Base-by-base conservation (phyloP, 169 alveolate species). In the Besnoitia besnoiti region DNA sequence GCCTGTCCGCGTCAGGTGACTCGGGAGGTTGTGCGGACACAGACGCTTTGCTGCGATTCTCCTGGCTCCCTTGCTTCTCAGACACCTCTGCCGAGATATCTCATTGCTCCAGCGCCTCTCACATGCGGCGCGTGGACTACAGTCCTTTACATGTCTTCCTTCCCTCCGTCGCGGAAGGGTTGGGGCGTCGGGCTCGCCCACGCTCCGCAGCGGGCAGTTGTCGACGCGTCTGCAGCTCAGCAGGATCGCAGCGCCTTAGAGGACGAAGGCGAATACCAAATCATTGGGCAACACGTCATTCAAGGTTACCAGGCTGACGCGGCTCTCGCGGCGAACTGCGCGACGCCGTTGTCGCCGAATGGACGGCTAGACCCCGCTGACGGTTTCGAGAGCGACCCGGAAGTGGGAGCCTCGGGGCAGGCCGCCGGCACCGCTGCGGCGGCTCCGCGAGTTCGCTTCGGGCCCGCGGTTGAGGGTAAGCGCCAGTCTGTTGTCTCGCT, bases 111-210 rank as follows among this genome's bases (percentile, higher is more conserved):
- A n/a, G 16, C 42, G 37, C 88, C 85, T 0, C 88, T 85, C 55
- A 85, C 91, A 24, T 62, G 49, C 37, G 44, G 75, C 85, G 90
- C 89, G 5, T 91, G 94, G 61, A 91, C 89, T n/a, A 62, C 91
- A 16, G 87, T 84, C 55, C n/a, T 84, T 19, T 85, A 91, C 67
- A 24, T 84, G 85, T 89, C 91, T 59, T 59, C 87, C 51, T 82
- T 61, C 59, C 91, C 94, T 27, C 91, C 91, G 37, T 91, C 91
- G 24, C 94, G 94, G 10, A 33, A 40, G 51, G 94, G 94, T 3
- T 91, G 94, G 94, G 94, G 94, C 5, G 75, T 91, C 27, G 94
- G 91, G 10, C 82, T 89, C 16, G 94, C 94, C 42, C 87, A 80
- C 47, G 59, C 88, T 0, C 91, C 94, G 16, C 55, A n/a, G 14